Evolutionary conservation across 108 stramenopile species (phyloP), one percentile per base, ranked within the genome.

Genomic region (Phaeodactylum tricornutum): DNA sequence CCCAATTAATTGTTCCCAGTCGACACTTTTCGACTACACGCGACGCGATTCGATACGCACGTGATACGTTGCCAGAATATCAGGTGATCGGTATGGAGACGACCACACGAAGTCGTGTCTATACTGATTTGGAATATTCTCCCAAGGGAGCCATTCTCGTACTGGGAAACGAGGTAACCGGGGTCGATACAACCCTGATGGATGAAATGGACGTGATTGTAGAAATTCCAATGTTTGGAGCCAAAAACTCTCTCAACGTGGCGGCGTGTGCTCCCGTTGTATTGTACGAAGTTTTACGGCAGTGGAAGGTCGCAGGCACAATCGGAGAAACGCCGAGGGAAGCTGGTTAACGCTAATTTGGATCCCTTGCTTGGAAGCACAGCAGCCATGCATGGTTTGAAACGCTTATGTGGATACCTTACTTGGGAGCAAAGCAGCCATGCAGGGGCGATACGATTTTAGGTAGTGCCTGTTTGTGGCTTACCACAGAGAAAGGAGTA

Each of bases 181-280:
- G 66, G 2, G 62, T 67, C 6, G 22, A 47, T 19, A 15, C 53
- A 27, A n/a, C 28, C 9, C n/a, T 55, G 6, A 23, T 34, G 2
- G 21, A 25, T 5, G 38, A 29, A 49, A 29, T 79, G 24, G 85
- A 89, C 57, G 50, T 54, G 23, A 67, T 87, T 39, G 71, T 87
- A 1, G 81, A 93, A 61, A 80, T 93, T 25, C 92, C 87, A 1
- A 89, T 77, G 57, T 85, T 70, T 62, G 92, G 92, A 11, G 48
- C 51, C 38, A 89, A 93, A 62, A 93, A 93, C 63, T 68, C 65
- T 45, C 63, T 93, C 22, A 93, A 93, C 55, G 80, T 93, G 43
- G 87, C 92, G 1, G 79, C 82, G 7, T 79, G 77, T 69, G 92
- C 92, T 34, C 84, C 92, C 16, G 71, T 89, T 20, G 81, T 89